Conservation (phyloP, 257 asterid species). For the Striga asiatica region DNA sequence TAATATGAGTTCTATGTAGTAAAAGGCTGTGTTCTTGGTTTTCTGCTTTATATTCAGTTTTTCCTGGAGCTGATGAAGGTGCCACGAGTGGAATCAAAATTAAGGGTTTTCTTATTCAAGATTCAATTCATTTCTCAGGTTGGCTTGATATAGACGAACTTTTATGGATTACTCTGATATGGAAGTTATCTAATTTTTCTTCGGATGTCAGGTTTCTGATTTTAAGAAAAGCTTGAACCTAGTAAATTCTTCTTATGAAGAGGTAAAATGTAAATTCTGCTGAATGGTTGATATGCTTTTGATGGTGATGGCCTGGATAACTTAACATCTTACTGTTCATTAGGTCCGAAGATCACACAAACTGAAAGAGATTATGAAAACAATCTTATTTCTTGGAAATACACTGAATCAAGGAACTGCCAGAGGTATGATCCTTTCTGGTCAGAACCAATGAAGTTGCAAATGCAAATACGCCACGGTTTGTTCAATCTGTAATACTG, state of each 20-base stretch:
- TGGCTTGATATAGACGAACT: slow-evolving; percentile 20
- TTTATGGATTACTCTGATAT: slow-evolving; percentile 7
- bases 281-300: slow-evolving; percentile 12
- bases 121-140: slow-evolving; percentile 93
- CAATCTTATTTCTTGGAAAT: slow-evolving; percentile 75
- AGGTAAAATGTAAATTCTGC: slow-evolving; percentile 38
- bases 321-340: slow-evolving; percentile 18
- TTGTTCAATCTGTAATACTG: background rate
- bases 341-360: slow-evolving; percentile 85
- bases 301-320: slow-evolving; percentile 7
- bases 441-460: background rate
- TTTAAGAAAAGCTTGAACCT: slow-evolving; percentile 69
- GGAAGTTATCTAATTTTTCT: slow-evolving; percentile 18
- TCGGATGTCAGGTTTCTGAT: slow-evolving; percentile 53
- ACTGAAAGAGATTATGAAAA: slow-evolving; percentile 87
- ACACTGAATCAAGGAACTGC: slow-evolving; percentile 98
- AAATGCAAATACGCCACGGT: background rate
- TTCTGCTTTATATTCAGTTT: slow-evolving; percentile 51
- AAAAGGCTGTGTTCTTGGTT: background rate
- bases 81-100: slow-evolving; percentile 93
- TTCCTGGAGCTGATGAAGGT: slow-evolving; percentile 98
- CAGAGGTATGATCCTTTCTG: slow-evolving; percentile 51
- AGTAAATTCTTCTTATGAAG: slow-evolving; percentile 86
- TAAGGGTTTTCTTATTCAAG: slow-evolving; percentile 90
- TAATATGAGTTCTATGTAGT: background rate